Evolutionary conservation across 805 yeast species (phyloP), one percentile per base, ranked within the genome.

Genomic region (Yarrowia sp.): DNA sequence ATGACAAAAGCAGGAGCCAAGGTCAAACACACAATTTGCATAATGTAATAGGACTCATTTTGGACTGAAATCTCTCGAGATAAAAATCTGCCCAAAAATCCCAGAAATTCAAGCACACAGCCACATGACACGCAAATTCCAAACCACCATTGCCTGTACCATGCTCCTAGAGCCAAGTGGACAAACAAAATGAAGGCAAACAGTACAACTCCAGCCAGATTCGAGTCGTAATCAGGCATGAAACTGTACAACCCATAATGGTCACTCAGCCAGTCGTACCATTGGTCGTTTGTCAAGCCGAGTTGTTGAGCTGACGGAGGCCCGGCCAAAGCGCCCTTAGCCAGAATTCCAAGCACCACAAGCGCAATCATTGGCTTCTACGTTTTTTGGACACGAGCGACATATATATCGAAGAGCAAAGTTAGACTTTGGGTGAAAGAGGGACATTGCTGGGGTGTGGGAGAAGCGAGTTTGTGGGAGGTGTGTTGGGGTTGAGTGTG

Each of bases 1-100:
- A 89, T 87, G 48, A 88, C 79, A 72, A 91, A 87, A 31, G 89
- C 89, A 0, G 97, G 97, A 0, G 90, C 92, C 53, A 91, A 75
- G 0, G 93, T 88, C 61, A 90, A 76, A 70, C 86, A 80, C 60
- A 86, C 81, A 66, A 86, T 81, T 74, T 91, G 96, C 70, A 86
- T 74, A 38, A 88, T 73, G 71, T 80, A 91, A 17, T 79, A 76
- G 57, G 80, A 73, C 41, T 76, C 69, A 33, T 76, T 70, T 1
- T 8, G 9, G 5, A 51, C 10, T 67, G 47, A 3, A 73, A 71
- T 28, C 68, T 65, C 67, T 81, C 70, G 45, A 96, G 77, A 4
- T 85, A 89, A 7, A 81, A 73, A 71, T 86, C 91, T 1, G 96
- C 96, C 0, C 83, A 74, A 57, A 86, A 76, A 74, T 89, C 96